Evolutionary conservation across 805 yeast genomes (phyloP), one percentile per base, ranked within the genome.

Genomic region (Teunomyces tritomae): DNA sequence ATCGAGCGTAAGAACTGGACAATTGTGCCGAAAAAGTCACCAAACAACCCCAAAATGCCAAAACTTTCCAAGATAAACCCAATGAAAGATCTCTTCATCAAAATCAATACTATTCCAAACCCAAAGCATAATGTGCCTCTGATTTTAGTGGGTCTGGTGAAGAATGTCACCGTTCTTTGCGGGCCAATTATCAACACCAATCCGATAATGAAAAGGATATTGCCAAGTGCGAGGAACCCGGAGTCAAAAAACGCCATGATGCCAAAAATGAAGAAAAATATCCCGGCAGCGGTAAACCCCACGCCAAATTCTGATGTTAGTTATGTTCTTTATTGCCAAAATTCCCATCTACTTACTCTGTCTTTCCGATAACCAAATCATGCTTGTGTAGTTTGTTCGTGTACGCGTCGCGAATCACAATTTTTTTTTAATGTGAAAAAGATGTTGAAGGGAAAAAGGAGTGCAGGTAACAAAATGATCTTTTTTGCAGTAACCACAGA

Each of bases 1-100:
- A 92, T 66, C 5, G 95, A 85, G 64, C 97, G 78, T 58, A 92
- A 74, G 61, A 94, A 92, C 55, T 88, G 86, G 9, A 92, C 80
- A 40, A 94, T 83, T 9, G 95, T 88, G 24, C 95, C 89, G 60
- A 92, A 87, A 66, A 94, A 91, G 67, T 94, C 98, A 32, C 90
- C 99, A 69, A 94, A 92, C 32, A 92, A 72, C 6, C 89, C 91
- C 50, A 92, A 68, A 24, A 92, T 89, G n/a, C 99, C 99, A 52
- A 91, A 71, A 44, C 85, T 80, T 65, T 92, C 99, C 34, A 92
- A 70, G 1, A 85, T 63, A 60, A 94, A 92, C 7, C 99, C 99
- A 24, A 84, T 58, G 61, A 94, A 87, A 1, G 97, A 82, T 70
- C 85, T 77, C 59, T 86, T 87, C 57, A 80, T 58, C 48, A 92